A percentile compares a stretch with the other conserved stretches of the same genome.
Conservation (phyloP, 495 filamentous ascomycete genomes). For the Neurospora sp. region DNA sequence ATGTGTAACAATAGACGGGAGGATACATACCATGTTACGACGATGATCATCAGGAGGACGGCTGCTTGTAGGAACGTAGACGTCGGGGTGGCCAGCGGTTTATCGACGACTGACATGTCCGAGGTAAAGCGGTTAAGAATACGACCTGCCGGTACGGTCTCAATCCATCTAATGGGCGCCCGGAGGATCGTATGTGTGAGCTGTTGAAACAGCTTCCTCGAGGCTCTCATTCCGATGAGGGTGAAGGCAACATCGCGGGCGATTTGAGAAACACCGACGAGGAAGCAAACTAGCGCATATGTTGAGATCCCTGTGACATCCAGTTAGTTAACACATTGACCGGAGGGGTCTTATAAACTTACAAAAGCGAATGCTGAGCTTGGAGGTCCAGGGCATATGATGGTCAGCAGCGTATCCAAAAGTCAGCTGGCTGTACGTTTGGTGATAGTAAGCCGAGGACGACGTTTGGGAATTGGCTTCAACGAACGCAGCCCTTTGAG, state of each 20-base stretch:
- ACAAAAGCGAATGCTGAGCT: neutral
- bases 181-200: slow-evolving; percentile 33
- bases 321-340: neutral
- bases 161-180: slow-evolving; percentile 40
- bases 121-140: slow-evolving; percentile 40
- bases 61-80: slow-evolving; percentile 7
- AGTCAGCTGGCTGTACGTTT: neutral
- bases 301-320: neutral
- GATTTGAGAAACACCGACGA: slow-evolving; percentile 1
- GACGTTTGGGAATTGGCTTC: neutral
- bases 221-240: slow-evolving; percentile 26
- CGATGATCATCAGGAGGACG: slow-evolving; percentile 14
- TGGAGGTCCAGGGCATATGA: neutral
- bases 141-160: slow-evolving; percentile 39
- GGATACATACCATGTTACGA: slow-evolving; percentile 13
- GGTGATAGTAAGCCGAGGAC: neutral
- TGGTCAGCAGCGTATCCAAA: neutral
- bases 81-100: slow-evolving; percentile 14
- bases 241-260: slow-evolving; percentile 18
- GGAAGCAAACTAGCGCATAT: neutral
- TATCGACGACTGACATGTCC: slow-evolving; percentile 35
- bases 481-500: slow-evolving; percentile 11
- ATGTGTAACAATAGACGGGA: neutral
- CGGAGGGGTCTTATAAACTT: neutral
- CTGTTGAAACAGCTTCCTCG: slow-evolving; percentile 28